Conservation (phyloP, 2,329 filamentous ascomycete species). For the Simplicillium sp. region DNA sequence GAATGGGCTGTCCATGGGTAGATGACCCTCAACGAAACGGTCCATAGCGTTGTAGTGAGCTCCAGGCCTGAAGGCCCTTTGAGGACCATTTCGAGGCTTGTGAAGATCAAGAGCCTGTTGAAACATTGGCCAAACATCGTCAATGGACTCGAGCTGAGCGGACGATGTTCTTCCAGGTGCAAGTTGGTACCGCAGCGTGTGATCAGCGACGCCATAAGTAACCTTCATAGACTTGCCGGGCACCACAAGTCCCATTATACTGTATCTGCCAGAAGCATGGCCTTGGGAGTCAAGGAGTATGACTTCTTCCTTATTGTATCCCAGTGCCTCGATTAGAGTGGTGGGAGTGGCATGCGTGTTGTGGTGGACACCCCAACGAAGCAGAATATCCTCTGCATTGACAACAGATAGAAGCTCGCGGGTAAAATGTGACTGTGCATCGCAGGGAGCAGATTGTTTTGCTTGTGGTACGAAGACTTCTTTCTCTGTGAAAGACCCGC, state of each 20-base stretch:
- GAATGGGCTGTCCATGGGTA: slow-evolving; percentile 5
- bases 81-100: background rate
- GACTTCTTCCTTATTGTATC: slow-evolving; percentile 1
- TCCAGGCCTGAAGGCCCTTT: background rate
- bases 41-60: background rate
- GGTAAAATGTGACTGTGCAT: too few species aligned
- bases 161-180: background rate
- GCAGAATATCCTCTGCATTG: too few species aligned
- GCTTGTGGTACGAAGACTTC: too few species aligned
- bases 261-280: slow-evolving; percentile 4
- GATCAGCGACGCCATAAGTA: slow-evolving; percentile 3
- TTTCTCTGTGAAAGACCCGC: too few species aligned
- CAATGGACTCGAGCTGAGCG: slow-evolving; percentile 1
- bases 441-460: too few species aligned
- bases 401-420: too few species aligned
- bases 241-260: slow-evolving; percentile 5
- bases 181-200: slow-evolving; percentile 1
- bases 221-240: slow-evolving; percentile 5
- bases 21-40: background rate
- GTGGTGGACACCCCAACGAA: too few species aligned
- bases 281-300: slow-evolving; percentile 6
- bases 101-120: slow-evolving; percentile 4
- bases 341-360: background rate
- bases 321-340: slow-evolving; percentile 2
- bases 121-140: slow-evolving; percentile 5